Evolutionary conservation across 192 early-diverging fungal genomes (phyloP).

Genomic region (Coemansia sp.): DNA sequence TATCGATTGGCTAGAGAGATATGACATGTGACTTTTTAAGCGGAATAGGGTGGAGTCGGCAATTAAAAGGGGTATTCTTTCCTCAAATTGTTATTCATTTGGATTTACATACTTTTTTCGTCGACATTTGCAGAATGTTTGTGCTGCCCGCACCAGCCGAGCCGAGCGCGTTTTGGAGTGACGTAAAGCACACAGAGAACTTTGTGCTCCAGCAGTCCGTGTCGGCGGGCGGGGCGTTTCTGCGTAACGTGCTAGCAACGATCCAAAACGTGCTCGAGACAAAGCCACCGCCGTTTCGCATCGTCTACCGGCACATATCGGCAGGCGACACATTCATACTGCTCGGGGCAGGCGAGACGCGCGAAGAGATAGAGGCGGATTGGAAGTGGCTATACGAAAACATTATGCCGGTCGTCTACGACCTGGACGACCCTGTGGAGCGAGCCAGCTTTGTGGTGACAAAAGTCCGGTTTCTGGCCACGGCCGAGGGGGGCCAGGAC

Average conservation of each 20-base stretch:
- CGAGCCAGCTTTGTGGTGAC: constrained; percentile 84
- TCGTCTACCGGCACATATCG: constrained; percentile 67
- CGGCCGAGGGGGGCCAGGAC: constrained; percentile 62
- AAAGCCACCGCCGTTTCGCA: constrained; percentile 87
- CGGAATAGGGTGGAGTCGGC: too few relatives aligned
- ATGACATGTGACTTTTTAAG: too few relatives aligned
- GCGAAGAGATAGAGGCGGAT: constrained; percentile 79
- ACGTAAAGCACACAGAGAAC: constrained; percentile 58
- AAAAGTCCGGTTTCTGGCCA: constrained; percentile 86
- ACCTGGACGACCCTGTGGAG: constrained; percentile 73
- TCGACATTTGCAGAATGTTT: too few relatives aligned
- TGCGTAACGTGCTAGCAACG: constrained; percentile 75
- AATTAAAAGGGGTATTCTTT: too few relatives aligned
- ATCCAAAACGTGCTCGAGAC: constrained; percentile 96
- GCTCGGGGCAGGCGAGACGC: constrained; percentile 79
- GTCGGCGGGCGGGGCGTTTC: constrained; percentile 54
- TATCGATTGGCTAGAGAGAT: too few relatives aligned
- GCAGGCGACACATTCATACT: constrained; percentile 63
- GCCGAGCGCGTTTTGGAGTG: constrained; percentile 67
- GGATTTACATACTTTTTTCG: too few relatives aligned
- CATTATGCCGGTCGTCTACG: constrained; percentile 65
- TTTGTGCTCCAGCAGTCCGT: constrained; percentile 71
- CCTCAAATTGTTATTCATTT: too few relatives aligned
- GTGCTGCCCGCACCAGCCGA: constrained; percentile 48
- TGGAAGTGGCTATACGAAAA: constrained; percentile 89